Percentiles rank a stretch among this genome's conserved stretches.
Evolutionary conservation across 805 yeast genomes (phyloP).

Genomic region (Tetrapisispora namnaoensis): DNA sequence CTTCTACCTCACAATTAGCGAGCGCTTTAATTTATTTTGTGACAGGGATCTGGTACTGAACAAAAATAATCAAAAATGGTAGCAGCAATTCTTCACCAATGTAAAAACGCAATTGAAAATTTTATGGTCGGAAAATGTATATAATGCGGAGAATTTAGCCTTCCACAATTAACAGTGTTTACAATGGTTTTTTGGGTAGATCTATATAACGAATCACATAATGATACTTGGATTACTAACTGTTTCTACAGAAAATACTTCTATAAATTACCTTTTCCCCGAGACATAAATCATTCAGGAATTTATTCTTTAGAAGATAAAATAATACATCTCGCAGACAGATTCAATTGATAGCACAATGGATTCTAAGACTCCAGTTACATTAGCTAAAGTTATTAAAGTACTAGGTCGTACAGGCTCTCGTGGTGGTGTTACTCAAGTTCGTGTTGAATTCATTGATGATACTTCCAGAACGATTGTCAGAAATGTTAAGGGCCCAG

Average conservation of each 20-base stretch:
- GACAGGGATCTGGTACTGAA: not conserved
- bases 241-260: no score
- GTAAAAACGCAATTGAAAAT: no score
- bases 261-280: no score
- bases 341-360: conserved; percentile 8
- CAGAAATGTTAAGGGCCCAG: conserved; percentile 97
- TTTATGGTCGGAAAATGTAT: no score
- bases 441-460: conserved; percentile 93
- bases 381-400: conserved; percentile 98
- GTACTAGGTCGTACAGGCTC: conserved; percentile 99
- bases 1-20: not conserved
- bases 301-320: not conserved
- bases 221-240: no score
- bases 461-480: conserved; percentile 92
- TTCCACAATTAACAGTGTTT: no score
- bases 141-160: no score
- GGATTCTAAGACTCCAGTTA: conserved; percentile 75
- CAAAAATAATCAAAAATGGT: not conserved
- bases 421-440: conserved; percentile 99
- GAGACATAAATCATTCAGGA: no score
- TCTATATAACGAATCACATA: no score
- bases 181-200: no score
- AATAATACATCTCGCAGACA: not conserved
- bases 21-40: not conserved
- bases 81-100: no score